phyloP scores from a whole-genome alignment of 1,139 yeast genomes.

The Sugiyamaella grinbergsii region DNA sequence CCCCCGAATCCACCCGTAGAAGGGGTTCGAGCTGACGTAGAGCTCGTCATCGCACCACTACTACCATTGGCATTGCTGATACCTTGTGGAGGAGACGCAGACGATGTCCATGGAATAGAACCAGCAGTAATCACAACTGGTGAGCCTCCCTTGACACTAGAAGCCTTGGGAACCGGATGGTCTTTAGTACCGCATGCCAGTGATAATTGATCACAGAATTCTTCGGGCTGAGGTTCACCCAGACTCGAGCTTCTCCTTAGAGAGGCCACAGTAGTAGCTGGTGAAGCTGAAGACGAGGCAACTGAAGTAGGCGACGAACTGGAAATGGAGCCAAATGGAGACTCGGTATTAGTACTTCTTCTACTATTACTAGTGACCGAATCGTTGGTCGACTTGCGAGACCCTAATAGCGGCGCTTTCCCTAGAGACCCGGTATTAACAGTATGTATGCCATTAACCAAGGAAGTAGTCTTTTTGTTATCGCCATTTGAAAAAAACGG shows the following conservation, averaged over 20 bases:
- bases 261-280: conserved; percentile 31
- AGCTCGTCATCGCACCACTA: conserved; percentile 4
- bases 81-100: conserved; percentile 23
- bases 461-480: background rate
- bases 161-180: conserved; percentile 60
- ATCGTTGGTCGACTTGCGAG: too few species aligned
- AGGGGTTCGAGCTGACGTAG: conserved; percentile 17
- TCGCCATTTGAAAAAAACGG: conserved; percentile 40
- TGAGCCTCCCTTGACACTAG: conserved; percentile 21
- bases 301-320: conserved; percentile 18
- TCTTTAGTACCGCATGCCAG: conserved; percentile 78
- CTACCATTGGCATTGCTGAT: background rate
- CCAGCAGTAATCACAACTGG: conserved; percentile 30
- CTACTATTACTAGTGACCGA: conserved; percentile 12
- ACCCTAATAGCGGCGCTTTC: background rate
- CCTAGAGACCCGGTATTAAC: conserved; percentile 1
- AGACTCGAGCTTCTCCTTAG: conserved; percentile 25
- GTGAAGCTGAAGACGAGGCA: conserved; percentile 25
- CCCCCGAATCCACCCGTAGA: conserved; percentile 12
- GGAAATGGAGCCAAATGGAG: conserved; percentile 13
- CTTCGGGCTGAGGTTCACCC: conserved; percentile 36
- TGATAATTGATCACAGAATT: conserved; percentile 73
- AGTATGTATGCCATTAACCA: conserved; percentile 5
- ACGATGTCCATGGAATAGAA: conserved; percentile 27
- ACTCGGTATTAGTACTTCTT: conserved; percentile 15